Conservation (phyloP, 371 early-diverging fungal genomes). For the Mucor circinelloides region DNA sequence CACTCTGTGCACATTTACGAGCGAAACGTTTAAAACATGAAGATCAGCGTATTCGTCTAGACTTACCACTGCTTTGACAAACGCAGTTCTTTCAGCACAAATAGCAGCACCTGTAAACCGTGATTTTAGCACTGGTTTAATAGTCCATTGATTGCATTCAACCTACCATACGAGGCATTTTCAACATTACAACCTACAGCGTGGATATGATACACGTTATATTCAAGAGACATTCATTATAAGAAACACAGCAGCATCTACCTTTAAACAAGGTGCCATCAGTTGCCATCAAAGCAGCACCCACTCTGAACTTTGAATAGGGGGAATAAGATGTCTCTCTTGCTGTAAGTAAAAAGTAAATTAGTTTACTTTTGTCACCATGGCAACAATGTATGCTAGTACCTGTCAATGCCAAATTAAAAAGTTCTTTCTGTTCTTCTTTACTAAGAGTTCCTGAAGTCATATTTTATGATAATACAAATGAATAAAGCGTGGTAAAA, state of each 20-base stretch:
- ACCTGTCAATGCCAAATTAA: slow-evolving; percentile 21
- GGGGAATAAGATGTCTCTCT: slow-evolving; percentile 69
- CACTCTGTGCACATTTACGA: slow-evolving; percentile 46
- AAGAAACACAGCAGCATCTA: slow-evolving; percentile 19
- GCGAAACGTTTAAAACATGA: background rate
- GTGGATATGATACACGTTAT: background rate
- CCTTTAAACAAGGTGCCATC: slow-evolving; percentile 67
- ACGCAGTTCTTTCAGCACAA: slow-evolving; percentile 87
- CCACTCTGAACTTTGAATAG: slow-evolving; percentile 86
- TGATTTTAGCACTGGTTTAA: background rate
- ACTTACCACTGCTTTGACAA: slow-evolving; percentile 79
- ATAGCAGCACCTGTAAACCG: slow-evolving; percentile 57
- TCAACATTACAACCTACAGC: slow-evolving; percentile 81
- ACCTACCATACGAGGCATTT: slow-evolving; percentile 76
- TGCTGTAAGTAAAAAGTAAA: slow-evolving; percentile 31
- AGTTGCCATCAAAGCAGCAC: slow-evolving; percentile 71
- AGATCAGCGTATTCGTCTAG: background rate
- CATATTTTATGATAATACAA: background rate
- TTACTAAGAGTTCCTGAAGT: background rate
- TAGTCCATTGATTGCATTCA: background rate
- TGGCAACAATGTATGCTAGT: background rate
- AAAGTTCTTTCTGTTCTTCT: slow-evolving; percentile 6
- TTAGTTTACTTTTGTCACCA: background rate
- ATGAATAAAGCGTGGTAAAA: background rate
- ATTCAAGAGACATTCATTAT: background rate